Evolutionary conservation across 78 protist species (phyloP).

Genomic region (Bodo saltans): DNA sequence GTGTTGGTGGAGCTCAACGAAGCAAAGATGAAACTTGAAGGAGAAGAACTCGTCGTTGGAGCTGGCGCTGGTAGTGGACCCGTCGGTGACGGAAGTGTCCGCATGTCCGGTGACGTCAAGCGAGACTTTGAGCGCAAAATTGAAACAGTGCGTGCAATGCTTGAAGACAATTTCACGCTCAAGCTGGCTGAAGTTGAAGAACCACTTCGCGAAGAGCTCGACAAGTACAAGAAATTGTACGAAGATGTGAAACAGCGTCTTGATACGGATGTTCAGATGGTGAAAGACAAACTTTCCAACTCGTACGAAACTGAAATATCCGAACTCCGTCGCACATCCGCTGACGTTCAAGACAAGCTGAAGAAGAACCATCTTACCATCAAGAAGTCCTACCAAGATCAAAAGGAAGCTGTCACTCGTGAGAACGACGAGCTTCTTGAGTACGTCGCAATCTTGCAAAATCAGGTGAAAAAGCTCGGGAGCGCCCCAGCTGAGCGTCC

Average conservation of each 20-base stretch:
- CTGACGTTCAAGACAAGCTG: conserved; percentile 27
- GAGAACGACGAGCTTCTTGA: conserved; percentile 8
- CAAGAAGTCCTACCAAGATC: conserved; percentile 25
- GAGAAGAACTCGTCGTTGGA: background rate
- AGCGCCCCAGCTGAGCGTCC: background rate
- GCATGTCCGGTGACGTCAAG: background rate
- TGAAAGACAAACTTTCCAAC: background rate
- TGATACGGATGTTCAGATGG: background rate
- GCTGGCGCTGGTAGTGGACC: background rate
- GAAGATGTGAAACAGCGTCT: background rate
- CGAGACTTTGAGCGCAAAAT: background rate
- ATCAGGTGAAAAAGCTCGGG: background rate
- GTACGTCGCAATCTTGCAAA: background rate
- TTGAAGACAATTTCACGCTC: background rate
- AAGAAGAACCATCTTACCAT: conserved; percentile 18
- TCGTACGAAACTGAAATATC: background rate
- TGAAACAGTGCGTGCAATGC: background rate
- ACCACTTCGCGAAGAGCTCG: background rate
- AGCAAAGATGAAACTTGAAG: background rate
- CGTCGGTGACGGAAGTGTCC: background rate
- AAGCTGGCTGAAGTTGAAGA: background rate
- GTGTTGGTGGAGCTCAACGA: background rate
- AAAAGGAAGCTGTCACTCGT: background rate
- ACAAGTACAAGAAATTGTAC: background rate
- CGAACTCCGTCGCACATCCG: background rate